A percentile compares a stretch with the other conserved stretches of the same genome.
phyloP scores from a whole-genome alignment of 768 basidiomycete genomes.

The Goffeauzyma gilvescens region DNA sequence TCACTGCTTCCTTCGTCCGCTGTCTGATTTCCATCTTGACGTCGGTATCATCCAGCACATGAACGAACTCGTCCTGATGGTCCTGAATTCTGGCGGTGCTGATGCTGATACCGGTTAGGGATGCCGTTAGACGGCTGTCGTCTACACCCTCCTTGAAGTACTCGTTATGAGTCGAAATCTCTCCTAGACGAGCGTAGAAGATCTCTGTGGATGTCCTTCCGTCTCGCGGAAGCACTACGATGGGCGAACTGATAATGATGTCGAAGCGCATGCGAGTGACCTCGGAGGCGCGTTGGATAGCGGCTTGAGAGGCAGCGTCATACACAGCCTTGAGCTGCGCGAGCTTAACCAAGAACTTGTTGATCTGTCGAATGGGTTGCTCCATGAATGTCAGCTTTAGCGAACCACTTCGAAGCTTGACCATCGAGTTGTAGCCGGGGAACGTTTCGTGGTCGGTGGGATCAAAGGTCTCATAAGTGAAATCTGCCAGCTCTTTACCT shows the following conservation, averaged over 20 bases:
- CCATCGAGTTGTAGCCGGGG: conserved; percentile 61
- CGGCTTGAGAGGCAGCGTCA: conserved; percentile 79
- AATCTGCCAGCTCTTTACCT: conserved; percentile 80
- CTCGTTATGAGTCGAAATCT: conserved; percentile 62
- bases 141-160: conserved; percentile 39
- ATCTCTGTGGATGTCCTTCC: conserved; percentile 42
- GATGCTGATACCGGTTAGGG: conserved; percentile 64
- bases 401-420: conserved; percentile 69
- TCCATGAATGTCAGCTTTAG: conserved; percentile 76
- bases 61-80: conserved; percentile 39
- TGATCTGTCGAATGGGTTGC: conserved; percentile 72
- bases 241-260: conserved; percentile 77
- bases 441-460: conserved; percentile 45
- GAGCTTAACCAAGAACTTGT: conserved; percentile 61
- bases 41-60: conserved; percentile 81
- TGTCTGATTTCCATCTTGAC: conserved; percentile 44
- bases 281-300: conserved; percentile 78
- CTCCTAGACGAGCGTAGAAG: conserved; percentile 66
- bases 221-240: conserved; percentile 66
- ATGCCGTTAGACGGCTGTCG: conserved; percentile 48
- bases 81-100: conserved; percentile 50
- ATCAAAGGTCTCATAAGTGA: conserved; percentile 81
- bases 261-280: conserved; percentile 65
- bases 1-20: too few relatives aligned
- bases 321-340: conserved; percentile 83